These are phyloP conservation scores for Colletotrichum spinosum DNA, from an alignment of 2,329 filamentous ascomycete species.

Conservation along the genomic window DNA sequence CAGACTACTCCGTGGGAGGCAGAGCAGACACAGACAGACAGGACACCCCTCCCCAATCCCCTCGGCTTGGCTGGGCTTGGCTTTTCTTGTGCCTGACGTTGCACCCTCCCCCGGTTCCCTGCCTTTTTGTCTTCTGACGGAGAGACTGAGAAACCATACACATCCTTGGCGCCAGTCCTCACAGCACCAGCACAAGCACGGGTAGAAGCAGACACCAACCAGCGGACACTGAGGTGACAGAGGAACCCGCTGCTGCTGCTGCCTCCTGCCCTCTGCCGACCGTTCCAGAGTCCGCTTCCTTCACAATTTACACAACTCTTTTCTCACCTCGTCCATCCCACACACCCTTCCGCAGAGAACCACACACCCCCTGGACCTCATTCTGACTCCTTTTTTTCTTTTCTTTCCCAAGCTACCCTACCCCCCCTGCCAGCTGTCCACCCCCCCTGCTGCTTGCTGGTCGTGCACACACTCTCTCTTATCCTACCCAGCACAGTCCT, in stretches of 20 bases:
- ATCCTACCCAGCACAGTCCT: constrained; percentile 8
- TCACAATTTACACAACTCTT: constrained; percentile 26
- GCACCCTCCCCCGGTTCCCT: constrained; percentile 19
- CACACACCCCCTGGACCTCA: constrained; percentile 8
- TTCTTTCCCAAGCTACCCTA: constrained; percentile 15
- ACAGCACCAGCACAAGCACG: constrained; percentile 11
- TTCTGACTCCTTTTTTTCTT: constrained; percentile 32
- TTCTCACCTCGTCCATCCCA: constrained; percentile 8
- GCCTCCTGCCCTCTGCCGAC: constrained; percentile 1
- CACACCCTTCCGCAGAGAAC: constrained; percentile 3
- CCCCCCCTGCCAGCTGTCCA: constrained; percentile 12
- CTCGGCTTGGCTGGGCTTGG: constrained; percentile 32
- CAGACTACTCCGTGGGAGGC: background rate
- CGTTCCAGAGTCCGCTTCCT: constrained; percentile 21
- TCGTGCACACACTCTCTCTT: constrained; percentile 11
- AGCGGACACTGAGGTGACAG: constrained; percentile 21
- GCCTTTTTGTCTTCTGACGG: constrained; percentile 24
- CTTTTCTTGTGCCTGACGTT: constrained; percentile 35
- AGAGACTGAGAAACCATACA: constrained; percentile 11
- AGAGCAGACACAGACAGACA: background rate
- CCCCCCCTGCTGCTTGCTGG: constrained; percentile 10
- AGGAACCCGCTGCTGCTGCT: constrained; percentile 11
- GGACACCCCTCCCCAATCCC: constrained; percentile 6
- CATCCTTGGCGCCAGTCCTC: constrained; percentile 22
- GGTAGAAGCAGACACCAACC: constrained; percentile 14